Base-by-base conservation (phyloP, 768 basidiomycete genomes). In the Terana coerulea region DNA sequence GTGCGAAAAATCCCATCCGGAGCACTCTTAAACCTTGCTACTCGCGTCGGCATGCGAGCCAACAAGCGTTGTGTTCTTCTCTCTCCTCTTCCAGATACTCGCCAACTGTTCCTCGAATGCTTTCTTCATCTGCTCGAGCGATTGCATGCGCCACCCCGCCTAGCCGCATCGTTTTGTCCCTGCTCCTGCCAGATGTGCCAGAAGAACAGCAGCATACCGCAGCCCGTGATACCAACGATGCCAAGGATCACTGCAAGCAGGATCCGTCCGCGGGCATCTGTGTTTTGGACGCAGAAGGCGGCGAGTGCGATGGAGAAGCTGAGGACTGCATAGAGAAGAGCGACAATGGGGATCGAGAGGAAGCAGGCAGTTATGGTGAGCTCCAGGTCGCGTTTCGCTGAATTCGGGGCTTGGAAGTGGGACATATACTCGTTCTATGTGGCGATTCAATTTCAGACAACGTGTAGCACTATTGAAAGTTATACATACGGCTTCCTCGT, bases 251-350 rank as follows among this genome's bases (percentile, higher is more conserved):
- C 51, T 3, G 50, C 14, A 14, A 64, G 53, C 1, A 60, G 33
- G 7, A 62, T 37, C 28, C 45, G 26, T 5, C 53, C 48, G 25
- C 34, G 44, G 3, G 50, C 31, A 34, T 46, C 45, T 1, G 41
- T 47, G 40, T 43, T 55, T 45, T 61, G 52, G 46, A 59, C 35
- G 48, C 57, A 59, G 55, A 48, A 61, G 7, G 57, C 55, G 3
- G 48, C 57, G 21, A 65, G 41, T 7, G 63, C 57, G 21, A 62
- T 43, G 2, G 53, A 49, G 54, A 64, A 65, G 46, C 42, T 48
- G 28, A 64, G 47, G 19, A 63, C 56, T 8, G 64, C 56, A 55
- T 61, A 65, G 19, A 63, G 51, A 3, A 64, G 58, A 2, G 61
- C 48, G 1, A 54, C 59, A 12, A 63, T 43, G n/a, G 64, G 64